These are phyloP conservation scores for Jaenimonas drosophilae DNA, from an alignment of 208 protist genomes.

Conservation along the genomic window DNA sequence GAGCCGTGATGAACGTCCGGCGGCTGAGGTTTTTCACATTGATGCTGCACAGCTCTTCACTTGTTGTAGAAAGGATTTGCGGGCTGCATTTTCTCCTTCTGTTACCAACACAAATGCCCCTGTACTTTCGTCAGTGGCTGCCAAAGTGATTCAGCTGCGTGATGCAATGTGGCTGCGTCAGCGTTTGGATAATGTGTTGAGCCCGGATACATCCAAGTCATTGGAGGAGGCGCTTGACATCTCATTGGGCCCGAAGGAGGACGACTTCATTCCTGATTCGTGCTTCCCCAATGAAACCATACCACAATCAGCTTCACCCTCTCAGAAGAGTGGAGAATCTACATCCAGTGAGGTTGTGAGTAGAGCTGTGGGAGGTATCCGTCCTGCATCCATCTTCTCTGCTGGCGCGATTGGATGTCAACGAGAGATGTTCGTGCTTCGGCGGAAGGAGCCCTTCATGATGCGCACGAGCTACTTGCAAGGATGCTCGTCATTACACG, in stretches of 20 bases:
- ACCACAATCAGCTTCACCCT: too few relatives aligned
- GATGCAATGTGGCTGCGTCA: slow-evolving; percentile 51
- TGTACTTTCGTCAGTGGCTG: background rate
- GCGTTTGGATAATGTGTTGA: slow-evolving; percentile 27
- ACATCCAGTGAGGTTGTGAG: too few relatives aligned
- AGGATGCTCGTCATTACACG: slow-evolving; percentile 14
- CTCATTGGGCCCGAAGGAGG: slow-evolving; percentile 12
- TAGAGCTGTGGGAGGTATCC: too few relatives aligned
- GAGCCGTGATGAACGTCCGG: background rate
- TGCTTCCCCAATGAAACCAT: slow-evolving; percentile 20
- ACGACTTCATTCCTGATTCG: slow-evolving; percentile 50
- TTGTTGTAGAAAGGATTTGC: slow-evolving; percentile 14
- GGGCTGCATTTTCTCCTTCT: slow-evolving; percentile 9
- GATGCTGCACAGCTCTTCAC: slow-evolving; percentile 7
- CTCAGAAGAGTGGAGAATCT: background rate
- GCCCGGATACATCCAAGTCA: slow-evolving; percentile 16
- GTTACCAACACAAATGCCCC: background rate
- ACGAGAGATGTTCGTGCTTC: slow-evolving; percentile 50
- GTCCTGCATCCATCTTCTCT: slow-evolving; percentile 30
- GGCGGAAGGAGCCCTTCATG: slow-evolving; percentile 23
- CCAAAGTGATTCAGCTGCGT: slow-evolving; percentile 21
- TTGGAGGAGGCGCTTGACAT: slow-evolving; percentile 25
- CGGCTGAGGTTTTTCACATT: background rate
- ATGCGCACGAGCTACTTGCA: slow-evolving; percentile 30
- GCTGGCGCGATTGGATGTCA: slow-evolving; percentile 41